Base-by-base conservation (phyloP, 371 early-diverging fungal species). In the Pancytospora philotis region DNA sequence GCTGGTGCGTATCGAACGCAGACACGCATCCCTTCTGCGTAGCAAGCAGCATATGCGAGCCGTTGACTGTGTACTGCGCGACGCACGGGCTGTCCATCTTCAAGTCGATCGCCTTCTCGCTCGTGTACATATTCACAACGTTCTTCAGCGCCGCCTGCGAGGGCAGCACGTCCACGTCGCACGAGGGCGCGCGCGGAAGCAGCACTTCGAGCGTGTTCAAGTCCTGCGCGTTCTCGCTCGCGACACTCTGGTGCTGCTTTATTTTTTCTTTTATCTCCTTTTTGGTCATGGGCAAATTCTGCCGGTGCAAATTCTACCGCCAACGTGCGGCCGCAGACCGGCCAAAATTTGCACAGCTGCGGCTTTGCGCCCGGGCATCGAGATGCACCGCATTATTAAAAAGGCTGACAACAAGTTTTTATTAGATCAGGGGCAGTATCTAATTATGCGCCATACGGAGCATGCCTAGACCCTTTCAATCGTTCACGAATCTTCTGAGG, bases 11-110 rank as follows among this genome's bases (percentile, higher is more conserved):
- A 79, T 93, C 89, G 74, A 94, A 87, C 0, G 89, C 85, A 6
- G 92, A 89, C 61, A 92, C 73, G 79, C 90, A 94, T 31, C 94
- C 95, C 71, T 87, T 89, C 32, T 85, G 82, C 4, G 90, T 94
- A 58, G 87, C 91, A 37, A 94, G 83, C 64, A 77, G 62, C 39
- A 72, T 65, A 52, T 68, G 53, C 19, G 62, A 51, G 61, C 95
- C 95, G 80, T 91, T 90, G 19, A 86, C 84, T 35, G 93, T 89
- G 82, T 93, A 93, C 8, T 4, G n/a, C 3, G 41, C 25, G 51
- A 89, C 55, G 10, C 93, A 92, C 1, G 93, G 93, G 28, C 86
- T 83, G 19, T 86, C 84, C 59, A 96, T 80, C 48, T 86, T 81
- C 61, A 96, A 83, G 51, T 86, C 83, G 73, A 89, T 90, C 80